Base-by-base conservation (phyloP, 768 basidiomycete species). In the Kondoa subrosea region DNA sequence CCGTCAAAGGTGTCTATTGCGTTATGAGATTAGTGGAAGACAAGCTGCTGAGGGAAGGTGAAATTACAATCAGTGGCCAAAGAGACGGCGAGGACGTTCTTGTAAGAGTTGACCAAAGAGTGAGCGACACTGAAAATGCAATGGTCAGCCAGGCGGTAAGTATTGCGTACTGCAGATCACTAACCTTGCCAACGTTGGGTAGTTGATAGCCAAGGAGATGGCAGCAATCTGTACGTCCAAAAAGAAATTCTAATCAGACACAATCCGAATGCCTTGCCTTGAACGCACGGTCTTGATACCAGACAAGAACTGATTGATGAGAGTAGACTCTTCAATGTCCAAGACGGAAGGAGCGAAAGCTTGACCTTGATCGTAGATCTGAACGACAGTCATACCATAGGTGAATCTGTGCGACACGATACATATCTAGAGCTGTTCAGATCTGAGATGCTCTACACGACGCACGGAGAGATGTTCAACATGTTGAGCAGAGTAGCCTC, bases 401-500 rank as follows among this genome's bases (percentile, higher is more conserved):
- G 93, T 96, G 87, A 96, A 95, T 71, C 69, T 69, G 34, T 4
- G 40, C 91, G 91, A 12, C 56, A 63, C 2, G 1, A 21, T 60
- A 26, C 15, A 58, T 26, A 31, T n/a, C 31, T 17, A 69, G 56
- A n/a, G 27, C n/a, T n/a, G n/a, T n/a, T n/a, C n/a, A n/a, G n/a
- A n/a, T n/a, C n/a, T n/a, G n/a, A n/a, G n/a, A n/a, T n/a, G n/a
- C n/a, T n/a, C n/a, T n/a, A n/a, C 8, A 29, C 32, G 17, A 63
- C 66, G 30, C 57, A 67, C 66, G 71, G 71, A 60, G 93, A 97
- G 79, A 99, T 96, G 84, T 92, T 92, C 76, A 99, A 79, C 95
- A 99, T 95, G 88, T 99, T 97, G 73, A 99, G 83, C 74, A 99
- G 84, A 70, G 92, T 91, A 65, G 95, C 93, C 81, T 97, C 93